Evolutionary conservation across 2,329 filamentous ascomycete genomes (phyloP).

Genomic region (Colletotrichum sublineola): DNA sequence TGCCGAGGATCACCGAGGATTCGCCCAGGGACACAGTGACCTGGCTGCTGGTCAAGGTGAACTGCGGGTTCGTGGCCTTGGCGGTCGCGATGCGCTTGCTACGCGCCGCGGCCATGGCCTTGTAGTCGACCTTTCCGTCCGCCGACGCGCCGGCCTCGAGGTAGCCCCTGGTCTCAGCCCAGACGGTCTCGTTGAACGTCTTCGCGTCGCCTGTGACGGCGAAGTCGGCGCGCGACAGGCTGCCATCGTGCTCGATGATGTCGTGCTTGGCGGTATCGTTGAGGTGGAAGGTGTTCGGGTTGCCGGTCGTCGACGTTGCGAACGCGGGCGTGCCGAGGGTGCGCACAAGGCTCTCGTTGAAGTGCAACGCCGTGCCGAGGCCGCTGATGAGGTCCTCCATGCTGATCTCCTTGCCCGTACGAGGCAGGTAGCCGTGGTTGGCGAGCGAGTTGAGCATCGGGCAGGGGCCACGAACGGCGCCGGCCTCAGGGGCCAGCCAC

Average conservation of each 20-base stretch:
- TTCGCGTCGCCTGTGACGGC: slow-evolving; percentile 48
- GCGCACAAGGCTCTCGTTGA: slow-evolving; percentile 38
- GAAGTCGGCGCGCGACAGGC: slow-evolving; percentile 48
- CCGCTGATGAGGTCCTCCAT: slow-evolving; percentile 42
- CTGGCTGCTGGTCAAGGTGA: slow-evolving; percentile 44
- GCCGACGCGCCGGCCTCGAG: slow-evolving; percentile 38
- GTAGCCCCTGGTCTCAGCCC: slow-evolving; percentile 42
- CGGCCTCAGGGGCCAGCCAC: slow-evolving; percentile 26
- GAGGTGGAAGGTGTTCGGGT: slow-evolving; percentile 41
- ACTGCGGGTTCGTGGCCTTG: slow-evolving; percentile 35
- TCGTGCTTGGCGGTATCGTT: slow-evolving; percentile 38
- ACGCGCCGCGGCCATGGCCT: slow-evolving; percentile 48
- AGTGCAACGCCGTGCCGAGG: slow-evolving; percentile 43
- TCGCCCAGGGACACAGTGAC: slow-evolving; percentile 42
- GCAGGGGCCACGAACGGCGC: slow-evolving; percentile 57
- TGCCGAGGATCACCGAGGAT: slow-evolving; percentile 43
- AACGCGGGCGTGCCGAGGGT: slow-evolving; percentile 54
- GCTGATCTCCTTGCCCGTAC: slow-evolving; percentile 43
- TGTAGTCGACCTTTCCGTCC: slow-evolving; percentile 44
- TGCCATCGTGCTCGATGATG: slow-evolving; percentile 52
- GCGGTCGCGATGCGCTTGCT: slow-evolving; percentile 46
- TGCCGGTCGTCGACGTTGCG: slow-evolving; percentile 41
- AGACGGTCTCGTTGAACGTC: slow-evolving; percentile 48
- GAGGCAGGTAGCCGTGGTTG: slow-evolving; percentile 46
- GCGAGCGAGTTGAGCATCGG: slow-evolving; percentile 47